A percentile compares a stretch with the other conserved stretches of the same genome.
Evolutionary conservation across 108 stramenopile genomes (phyloP).

Genomic region (Fragilaria radians): DNA sequence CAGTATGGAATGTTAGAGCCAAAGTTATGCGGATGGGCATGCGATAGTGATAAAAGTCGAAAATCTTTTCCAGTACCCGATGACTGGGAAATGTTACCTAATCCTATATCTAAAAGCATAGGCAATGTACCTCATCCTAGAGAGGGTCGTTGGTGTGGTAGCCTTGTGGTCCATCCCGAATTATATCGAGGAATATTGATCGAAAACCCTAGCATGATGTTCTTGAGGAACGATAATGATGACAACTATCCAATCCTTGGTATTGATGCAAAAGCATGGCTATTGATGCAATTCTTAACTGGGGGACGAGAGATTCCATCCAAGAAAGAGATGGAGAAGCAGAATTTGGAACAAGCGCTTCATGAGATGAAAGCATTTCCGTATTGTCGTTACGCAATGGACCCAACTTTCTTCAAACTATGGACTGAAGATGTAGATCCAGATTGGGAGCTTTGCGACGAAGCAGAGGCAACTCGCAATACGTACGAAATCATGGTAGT

Average conservation of each 20-base stretch:
- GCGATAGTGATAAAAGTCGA: background rate
- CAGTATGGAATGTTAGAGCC: constrained; percentile 36
- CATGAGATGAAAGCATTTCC: constrained; percentile 15
- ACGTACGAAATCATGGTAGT: constrained; percentile 7
- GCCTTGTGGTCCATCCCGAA: constrained; percentile 2
- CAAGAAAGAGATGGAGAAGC: constrained; percentile 19
- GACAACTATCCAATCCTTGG: constrained; percentile 28
- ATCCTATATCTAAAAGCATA: background rate
- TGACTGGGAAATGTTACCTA: constrained; percentile 24
- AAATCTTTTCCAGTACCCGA: background rate
- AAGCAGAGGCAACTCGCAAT: background rate
- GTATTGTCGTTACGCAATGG: constrained; percentile 13
- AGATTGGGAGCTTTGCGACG: constrained; percentile 9
- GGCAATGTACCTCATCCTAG: background rate
- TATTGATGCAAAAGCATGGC: constrained; percentile 26
- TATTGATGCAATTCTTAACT: constrained; percentile 19
- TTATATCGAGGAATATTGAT: constrained; percentile 26
- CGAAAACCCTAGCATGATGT: constrained; percentile 50
- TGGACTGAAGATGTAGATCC: constrained; percentile 7
- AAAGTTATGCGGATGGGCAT: constrained; percentile 3
- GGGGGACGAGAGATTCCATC: constrained; percentile 3
- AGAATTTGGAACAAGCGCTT: constrained; percentile 14
- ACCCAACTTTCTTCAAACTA: constrained; percentile 14
- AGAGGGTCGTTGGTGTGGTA: background rate
- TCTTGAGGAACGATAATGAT: constrained; percentile 10